Conservation (phyloP, 805 yeast genomes). For the Metschnikowia anglica region DNA sequence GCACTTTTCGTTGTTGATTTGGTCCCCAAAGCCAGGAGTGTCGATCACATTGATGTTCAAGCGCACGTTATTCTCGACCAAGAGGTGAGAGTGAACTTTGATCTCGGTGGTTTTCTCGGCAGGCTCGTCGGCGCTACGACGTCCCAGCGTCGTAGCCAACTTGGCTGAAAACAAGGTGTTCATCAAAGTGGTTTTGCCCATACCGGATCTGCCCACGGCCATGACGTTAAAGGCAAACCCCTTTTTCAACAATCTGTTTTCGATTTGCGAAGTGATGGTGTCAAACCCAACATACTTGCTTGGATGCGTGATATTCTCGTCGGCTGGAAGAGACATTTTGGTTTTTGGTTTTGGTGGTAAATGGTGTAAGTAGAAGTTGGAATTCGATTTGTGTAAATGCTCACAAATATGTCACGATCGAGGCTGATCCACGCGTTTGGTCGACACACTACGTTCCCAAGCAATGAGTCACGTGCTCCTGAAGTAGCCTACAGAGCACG, state of each 20-base stretch:
- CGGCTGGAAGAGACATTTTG: conserved; percentile 21
- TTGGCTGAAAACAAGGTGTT: conserved; percentile 88
- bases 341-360: not conserved
- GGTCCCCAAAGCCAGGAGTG: conserved; percentile 98
- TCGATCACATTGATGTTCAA: conserved; percentile 87
- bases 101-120: conserved; percentile 86
- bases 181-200: conserved; percentile 90
- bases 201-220: conserved; percentile 88
- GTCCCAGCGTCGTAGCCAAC: conserved; percentile 71
- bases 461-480: conserved; percentile 1
- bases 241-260: conserved; percentile 82
- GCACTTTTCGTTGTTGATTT: conserved; percentile 88
- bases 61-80: conserved; percentile 84
- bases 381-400: conserved; percentile 2
- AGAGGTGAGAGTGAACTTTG: conserved; percentile 62
- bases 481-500: no score
- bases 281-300: conserved; percentile 91
- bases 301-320: conserved; percentile 47
- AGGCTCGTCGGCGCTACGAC: conserved; percentile 66
- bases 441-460: conserved; percentile 8
- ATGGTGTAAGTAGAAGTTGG: not conserved
- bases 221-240: conserved; percentile 94
- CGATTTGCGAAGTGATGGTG: conserved; percentile 93
- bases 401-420: conserved; percentile 3
- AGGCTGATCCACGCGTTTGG: conserved; percentile 12